Evolutionary conservation across 805 yeast species (phyloP), one percentile per base, ranked within the genome.

Genomic region (Sporopachydermia lactativora): DNA sequence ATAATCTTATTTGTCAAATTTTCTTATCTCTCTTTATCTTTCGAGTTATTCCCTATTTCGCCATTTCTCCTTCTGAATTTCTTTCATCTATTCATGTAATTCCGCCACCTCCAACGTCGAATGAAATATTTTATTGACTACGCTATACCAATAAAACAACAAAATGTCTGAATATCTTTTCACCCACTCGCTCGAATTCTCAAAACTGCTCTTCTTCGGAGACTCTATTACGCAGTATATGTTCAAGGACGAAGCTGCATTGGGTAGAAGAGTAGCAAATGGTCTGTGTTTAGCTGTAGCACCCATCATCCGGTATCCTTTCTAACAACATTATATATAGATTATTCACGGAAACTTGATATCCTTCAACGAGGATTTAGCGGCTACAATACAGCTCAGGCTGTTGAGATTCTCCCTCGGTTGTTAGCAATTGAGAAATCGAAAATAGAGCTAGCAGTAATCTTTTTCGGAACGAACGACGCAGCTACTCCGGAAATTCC

Each of bases 381-480:
- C 1, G 96, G 96, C 1, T 86, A 82, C 60, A 82, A 70, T 48
- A 60, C 86, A 0, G 70, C 73, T 28, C 77, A 77, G 59, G 85
- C 73, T 0, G 51, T 63, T 5, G 57, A 64, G 38, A 48, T 82
- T 3, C 49, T 71, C 3, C 71, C 72, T n/a, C 58, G 63, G 35
- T 59, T 79, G 8, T 56, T 84, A 24, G 61, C 66, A 16, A 50
- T 57, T 3, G 82, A 76, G 45, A 58, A 70, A 38, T 62, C 57
- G 1, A 47, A 45, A n/a, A 16, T 6, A 35, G 58, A 47, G 2
- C 47, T 67, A 6, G 63, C 75, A 43, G 72, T 76, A 6, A 60
- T 85, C 2, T 85, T 81, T 53, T 75, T 83, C 49, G 96, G 96
- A 3, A 71, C 95, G 11, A 86, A 86, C 52, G 96, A 86, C 55